Base-by-base conservation (phyloP, 345 rosid genomes). In the Rubroshorea leprosula region DNA sequence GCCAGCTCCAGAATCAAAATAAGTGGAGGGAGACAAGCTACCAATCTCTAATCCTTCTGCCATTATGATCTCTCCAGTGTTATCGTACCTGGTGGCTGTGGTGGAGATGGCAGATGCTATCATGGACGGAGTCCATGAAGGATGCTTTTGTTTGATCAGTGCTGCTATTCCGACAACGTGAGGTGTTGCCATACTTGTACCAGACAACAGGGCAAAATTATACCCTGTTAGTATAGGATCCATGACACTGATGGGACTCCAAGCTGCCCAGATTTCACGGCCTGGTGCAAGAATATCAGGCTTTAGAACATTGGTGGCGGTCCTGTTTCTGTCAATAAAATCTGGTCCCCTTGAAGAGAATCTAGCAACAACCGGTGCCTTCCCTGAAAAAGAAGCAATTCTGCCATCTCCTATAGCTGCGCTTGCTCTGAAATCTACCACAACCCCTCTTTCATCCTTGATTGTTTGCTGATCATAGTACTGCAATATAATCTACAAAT, bases 181-280 rank as follows among this genome's bases (percentile, higher is more conserved):
- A 55, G 96, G 95, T 27, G 95, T 64, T 0, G 96, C 96, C 98
- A 87, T 88, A 77, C 98, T 91, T 2, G 96, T 84, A 29, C 96
- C 98, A 0, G 98, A 91, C 49, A 85, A 35, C 45, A 91, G 61
- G 0, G 96, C 98, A 60, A 80, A 91, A 57, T 55, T 74, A 38
- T 74, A 56, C 41, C 96, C 98, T 69, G 41, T 49, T 39, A 88
- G 67, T 18, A 75, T 38, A 5, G 87, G 87, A 29, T 92, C 87
- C 3, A 53, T 59, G 69, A 75, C 90, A 55, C 98, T 92, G 38
- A 78, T 60, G 29, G 82, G 89, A 61, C 92, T 84, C 98, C 96
- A 86, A 18, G 98, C 98, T 3, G 90, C 96, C 95, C 95, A 92
- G 39, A 86, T 80, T 70, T 92, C 93, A 64, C 81, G 84, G 14